Evolutionary conservation across 108 stramenopile species (phyloP).

Genomic region (Licmophora abbreviata): DNA sequence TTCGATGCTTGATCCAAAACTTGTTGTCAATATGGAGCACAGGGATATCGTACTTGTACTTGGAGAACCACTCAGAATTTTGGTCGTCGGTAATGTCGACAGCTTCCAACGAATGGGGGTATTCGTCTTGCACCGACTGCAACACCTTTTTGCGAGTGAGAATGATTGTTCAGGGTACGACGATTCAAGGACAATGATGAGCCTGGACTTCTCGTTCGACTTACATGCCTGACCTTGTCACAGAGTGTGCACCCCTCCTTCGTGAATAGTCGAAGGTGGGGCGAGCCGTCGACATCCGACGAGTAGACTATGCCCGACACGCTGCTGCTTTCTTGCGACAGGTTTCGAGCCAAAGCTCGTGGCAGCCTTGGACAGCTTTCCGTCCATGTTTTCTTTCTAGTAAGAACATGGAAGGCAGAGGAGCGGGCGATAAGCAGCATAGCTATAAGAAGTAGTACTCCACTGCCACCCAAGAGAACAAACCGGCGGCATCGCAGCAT

Average conservation of each 20-base stretch:
- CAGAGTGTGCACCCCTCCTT: slow-evolving; percentile 80
- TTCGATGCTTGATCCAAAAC: slow-evolving; percentile 78
- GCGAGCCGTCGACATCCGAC: slow-evolving; percentile 12
- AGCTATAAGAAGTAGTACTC: too few species aligned
- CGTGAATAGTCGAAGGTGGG: slow-evolving; percentile 56
- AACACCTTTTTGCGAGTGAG: slow-evolving; percentile 34
- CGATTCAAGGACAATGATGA: too few species aligned
- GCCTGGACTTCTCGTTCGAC: neutral
- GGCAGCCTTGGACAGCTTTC: too few species aligned
- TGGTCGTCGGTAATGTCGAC: slow-evolving; percentile 76
- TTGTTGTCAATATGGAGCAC: slow-evolving; percentile 60
- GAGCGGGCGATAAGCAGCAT: too few species aligned
- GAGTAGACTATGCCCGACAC: slow-evolving; percentile 62
- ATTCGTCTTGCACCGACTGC: slow-evolving; percentile 29
- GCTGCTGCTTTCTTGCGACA: too few species aligned
- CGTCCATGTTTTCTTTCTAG: too few species aligned
- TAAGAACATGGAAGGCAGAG: too few species aligned
- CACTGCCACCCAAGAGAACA: too few species aligned
- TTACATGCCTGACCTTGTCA: slow-evolving; percentile 60
- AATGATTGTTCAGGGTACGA: too few species aligned
- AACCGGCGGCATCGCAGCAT: too few species aligned
- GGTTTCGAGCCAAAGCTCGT: too few species aligned
- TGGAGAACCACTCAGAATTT: slow-evolving; percentile 44
- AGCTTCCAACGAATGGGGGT: slow-evolving; percentile 65
- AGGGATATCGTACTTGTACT: slow-evolving; percentile 85